Evolutionary conservation across 2,329 filamentous ascomycete genomes (phyloP).

Genomic region (Exophiala aquamarina): DNA sequence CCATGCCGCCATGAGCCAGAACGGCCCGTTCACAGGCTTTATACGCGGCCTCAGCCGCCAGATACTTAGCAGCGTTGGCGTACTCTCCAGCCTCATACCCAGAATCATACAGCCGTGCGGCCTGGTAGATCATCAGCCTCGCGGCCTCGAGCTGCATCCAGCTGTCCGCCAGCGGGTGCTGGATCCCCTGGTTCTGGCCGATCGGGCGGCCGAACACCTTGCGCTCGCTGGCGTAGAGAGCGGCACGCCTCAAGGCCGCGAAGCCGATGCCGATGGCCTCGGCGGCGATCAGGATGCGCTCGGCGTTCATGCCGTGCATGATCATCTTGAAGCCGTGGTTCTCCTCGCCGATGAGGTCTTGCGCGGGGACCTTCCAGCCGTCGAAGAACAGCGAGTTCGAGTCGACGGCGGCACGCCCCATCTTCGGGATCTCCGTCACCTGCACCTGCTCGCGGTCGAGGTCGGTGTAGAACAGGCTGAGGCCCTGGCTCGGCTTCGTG

Average conservation of each 20-base stretch:
- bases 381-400: constrained; percentile 48
- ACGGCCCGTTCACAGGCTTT: constrained; percentile 60
- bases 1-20: constrained; percentile 61
- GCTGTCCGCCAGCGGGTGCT: constrained; percentile 58
- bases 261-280: constrained; percentile 48
- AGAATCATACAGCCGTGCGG: constrained; percentile 57
- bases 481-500: constrained; percentile 42
- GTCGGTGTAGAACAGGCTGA: constrained; percentile 49
- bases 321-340: constrained; percentile 48
- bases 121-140: constrained; percentile 62
- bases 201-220: constrained; percentile 58
- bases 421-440: constrained; percentile 47
- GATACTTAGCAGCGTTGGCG: constrained; percentile 58
- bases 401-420: constrained; percentile 47
- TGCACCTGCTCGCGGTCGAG: constrained; percentile 38
- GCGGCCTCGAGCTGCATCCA: constrained; percentile 64
- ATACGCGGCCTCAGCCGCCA: constrained; percentile 62
- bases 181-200: constrained; percentile 60
- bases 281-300: constrained; percentile 38
- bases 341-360: constrained; percentile 43
- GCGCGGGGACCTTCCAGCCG: constrained; percentile 41
- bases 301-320: constrained; percentile 41
- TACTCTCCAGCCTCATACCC: constrained; percentile 54
- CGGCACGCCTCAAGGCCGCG: constrained; percentile 43
- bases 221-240: constrained; percentile 49